Evolutionary conservation across 257 asterid species (phyloP).

Genomic region (Petrea volubilis): DNA sequence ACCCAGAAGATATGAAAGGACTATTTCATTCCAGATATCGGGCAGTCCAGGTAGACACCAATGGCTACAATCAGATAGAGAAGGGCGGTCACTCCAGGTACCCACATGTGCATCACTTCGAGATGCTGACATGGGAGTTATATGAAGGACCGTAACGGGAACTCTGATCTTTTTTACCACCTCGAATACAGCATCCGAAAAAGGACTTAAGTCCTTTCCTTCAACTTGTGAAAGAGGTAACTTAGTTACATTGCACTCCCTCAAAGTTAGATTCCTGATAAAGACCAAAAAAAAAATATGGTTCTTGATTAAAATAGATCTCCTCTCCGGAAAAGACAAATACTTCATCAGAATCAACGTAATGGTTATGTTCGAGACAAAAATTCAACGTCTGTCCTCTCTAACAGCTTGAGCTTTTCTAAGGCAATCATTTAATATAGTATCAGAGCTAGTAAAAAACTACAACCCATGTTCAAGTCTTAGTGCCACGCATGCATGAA

Average conservation of each 20-base stretch:
- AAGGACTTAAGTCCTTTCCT: conserved; percentile 55
- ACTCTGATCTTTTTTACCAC: conserved; percentile 56
- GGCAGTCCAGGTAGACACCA: conserved; percentile 90
- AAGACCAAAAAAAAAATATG: background rate
- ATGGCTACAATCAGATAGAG: conserved; percentile 74
- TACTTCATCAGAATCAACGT: background rate
- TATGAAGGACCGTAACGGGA: conserved; percentile 62
- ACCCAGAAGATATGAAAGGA: conserved; percentile 49
- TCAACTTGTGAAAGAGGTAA: conserved; percentile 53
- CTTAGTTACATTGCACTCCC: conserved; percentile 56
- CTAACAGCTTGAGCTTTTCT: too few relatives aligned
- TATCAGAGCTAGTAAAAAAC: too few relatives aligned
- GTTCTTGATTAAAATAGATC: background rate
- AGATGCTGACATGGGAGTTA: conserved; percentile 69
- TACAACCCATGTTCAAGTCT: too few relatives aligned
- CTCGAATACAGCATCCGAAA: conserved; percentile 50
- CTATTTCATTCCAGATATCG: conserved; percentile 69
- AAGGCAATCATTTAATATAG: too few relatives aligned
- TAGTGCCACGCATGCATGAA: too few relatives aligned
- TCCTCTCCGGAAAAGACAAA: background rate
- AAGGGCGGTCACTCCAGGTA: conserved; percentile 67
- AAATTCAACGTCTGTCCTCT: too few relatives aligned
- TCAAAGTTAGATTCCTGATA: conserved; percentile 53
- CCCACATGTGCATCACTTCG: conserved; percentile 91
- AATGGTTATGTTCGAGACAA: background rate